Conservation (phyloP, 495 filamentous ascomycete species). For the Penicillium flavigenum region DNA sequence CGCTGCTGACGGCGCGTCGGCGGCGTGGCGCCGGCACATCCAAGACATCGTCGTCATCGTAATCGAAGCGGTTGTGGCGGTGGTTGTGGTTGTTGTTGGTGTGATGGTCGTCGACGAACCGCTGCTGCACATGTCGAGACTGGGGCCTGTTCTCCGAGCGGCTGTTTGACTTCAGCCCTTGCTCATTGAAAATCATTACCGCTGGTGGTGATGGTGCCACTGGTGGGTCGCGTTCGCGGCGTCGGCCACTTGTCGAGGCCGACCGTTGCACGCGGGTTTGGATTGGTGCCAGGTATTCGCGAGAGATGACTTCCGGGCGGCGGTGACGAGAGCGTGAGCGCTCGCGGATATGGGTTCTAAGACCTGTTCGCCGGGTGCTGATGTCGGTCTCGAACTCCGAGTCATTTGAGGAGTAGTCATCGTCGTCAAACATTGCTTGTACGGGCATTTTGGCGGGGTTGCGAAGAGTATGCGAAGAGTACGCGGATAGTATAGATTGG, state of each 20-base stretch:
- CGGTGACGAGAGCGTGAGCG: conserved; percentile 44
- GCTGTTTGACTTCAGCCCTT: conserved; percentile 16
- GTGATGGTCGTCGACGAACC: conserved; percentile 14
- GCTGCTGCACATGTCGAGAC: conserved; percentile 24
- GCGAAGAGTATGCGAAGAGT: not conserved
- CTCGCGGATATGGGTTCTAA: conserved; percentile 25
- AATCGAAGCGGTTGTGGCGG: conserved; percentile 29
- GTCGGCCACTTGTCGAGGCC: conserved; percentile 43
- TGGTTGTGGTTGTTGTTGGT: not conserved
- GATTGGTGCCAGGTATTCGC: conserved; percentile 21
- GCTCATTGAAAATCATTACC: conserved; percentile 31
- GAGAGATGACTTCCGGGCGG: conserved; percentile 22
- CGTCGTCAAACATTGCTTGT: conserved; percentile 20
- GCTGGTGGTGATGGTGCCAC: conserved; percentile 7
- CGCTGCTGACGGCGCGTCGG: conserved; percentile 22
- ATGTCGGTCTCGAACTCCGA: conserved; percentile 44
- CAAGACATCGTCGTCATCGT: conserved; percentile 20
- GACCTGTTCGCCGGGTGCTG: conserved; percentile 32
- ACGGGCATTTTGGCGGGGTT: conserved; percentile 24
- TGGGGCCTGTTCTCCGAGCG: conserved; percentile 21
- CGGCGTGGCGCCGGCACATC: not conserved
- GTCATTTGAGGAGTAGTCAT: conserved; percentile 24
- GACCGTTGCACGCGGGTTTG: conserved; percentile 38
- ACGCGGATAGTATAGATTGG: not conserved
- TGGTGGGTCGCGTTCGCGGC: conserved; percentile 20